phyloP scores from a whole-genome alignment of 2,329 filamentous ascomycete species.

The Blastomyces silverae region DNA sequence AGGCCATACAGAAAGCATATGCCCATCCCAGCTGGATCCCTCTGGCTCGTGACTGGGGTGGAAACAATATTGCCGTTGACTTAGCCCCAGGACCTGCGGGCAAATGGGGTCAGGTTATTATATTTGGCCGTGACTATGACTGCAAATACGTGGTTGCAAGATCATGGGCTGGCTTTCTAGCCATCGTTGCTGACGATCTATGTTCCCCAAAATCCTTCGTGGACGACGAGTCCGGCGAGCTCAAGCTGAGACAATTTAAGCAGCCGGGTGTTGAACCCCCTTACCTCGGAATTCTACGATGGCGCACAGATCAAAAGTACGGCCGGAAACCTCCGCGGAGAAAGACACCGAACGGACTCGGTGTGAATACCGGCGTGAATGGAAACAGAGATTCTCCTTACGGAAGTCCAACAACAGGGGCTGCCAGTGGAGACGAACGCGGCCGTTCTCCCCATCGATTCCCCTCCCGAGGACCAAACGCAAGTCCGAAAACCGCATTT shows the following conservation, averaged over 20 bases:
- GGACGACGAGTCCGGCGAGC: conserved; percentile 83
- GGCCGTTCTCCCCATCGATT: conserved; percentile 46
- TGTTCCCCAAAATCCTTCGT: conserved; percentile 84
- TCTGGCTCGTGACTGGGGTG: conserved; percentile 93
- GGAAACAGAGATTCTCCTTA: conserved; percentile 50
- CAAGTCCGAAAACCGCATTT: conserved; percentile 41
- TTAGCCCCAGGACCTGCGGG: conserved; percentile 82
- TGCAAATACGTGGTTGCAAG: conserved; percentile 94
- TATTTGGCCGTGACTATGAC: conserved; percentile 96
- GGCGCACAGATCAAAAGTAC: conserved; percentile 93
- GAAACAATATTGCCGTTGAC: conserved; percentile 93
- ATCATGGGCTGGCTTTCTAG: conserved; percentile 84
- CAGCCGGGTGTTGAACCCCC: conserved; percentile 78
- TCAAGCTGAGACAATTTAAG: conserved; percentile 91
- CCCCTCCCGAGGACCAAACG: conserved; percentile 37
- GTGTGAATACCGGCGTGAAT: conserved; percentile 48
- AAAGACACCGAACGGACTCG: conserved; percentile 44
- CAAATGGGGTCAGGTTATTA: conserved; percentile 92
- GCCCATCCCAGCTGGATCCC: conserved; percentile 94
- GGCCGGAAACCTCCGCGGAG: conserved; percentile 54
- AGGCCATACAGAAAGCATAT: conserved; percentile 85
- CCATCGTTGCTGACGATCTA: conserved; percentile 81
- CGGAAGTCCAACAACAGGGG: conserved; percentile 38
- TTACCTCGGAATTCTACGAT: conserved; percentile 91
- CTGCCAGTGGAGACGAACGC: conserved; percentile 39